Base-by-base conservation (phyloP, 2,329 filamentous ascomycete species). In the Sporothrix sp. region DNA sequence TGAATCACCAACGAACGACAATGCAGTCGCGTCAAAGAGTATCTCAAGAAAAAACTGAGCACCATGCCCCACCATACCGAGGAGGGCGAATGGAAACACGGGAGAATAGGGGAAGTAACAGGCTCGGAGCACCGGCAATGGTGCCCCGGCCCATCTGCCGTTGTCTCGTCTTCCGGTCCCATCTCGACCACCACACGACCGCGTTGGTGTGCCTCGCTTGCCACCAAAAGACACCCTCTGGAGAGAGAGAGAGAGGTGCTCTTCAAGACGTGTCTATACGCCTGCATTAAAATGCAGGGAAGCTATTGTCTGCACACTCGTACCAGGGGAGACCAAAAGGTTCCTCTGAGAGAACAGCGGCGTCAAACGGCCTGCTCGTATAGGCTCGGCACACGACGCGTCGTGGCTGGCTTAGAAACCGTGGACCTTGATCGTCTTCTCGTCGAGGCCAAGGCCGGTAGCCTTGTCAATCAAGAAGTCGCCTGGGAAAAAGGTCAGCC, bases 401-500 rank as follows among this genome's bases (percentile, higher is more conserved):
- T 46, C 51, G 45, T 40, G 49, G 32, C 36, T 39, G 44, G 52
- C 36, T 75, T 79, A 81, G 71, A 81, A 81, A 68, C 82, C 77
- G 70, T 81, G 77, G 71, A 91, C 87, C 81, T 97, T 96, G 75
- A 97, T 95, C 73, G 85, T 94, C 82, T 96, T 95, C 71, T 83
- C 78, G 73, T 96, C 88, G 67, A 96, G 84, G 71, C 87, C 88
- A 64, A 97, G 80, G 65, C 91, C 91, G 67, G 90, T 87, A 72
- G 90, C 88, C 80, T 95, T 94, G 75, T 95, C 87, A 73, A 83
- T 82, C 71, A 97, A 83, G 77, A 97, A 98, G 67, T 96, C 89
- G 71, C 94, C 87, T 69, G 96, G 87, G 2, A 4, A 6, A 5
- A 4, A 37, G 4, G 35, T 46, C n/a, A 16, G 23, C 27, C 9